Evolutionary conservation across 306 rosid genomes (phyloP), one percentile per base, ranked within the genome.

Genomic region (Cicer yamashitae): DNA sequence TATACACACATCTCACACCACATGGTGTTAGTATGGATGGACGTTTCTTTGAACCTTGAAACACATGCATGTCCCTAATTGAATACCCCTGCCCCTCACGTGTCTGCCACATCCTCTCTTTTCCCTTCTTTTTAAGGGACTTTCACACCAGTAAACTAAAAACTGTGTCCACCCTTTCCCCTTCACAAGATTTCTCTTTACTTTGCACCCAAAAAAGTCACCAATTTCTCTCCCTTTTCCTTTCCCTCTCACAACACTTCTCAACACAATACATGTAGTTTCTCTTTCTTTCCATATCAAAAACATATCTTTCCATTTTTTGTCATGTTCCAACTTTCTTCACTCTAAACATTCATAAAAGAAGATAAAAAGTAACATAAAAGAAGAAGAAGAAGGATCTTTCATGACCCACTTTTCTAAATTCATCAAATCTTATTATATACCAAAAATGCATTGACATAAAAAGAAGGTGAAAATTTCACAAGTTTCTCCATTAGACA

Each of bases 11-110:
- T n/a, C 64, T 25, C 64, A 58, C 39, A 58, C 41, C 68, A 73
- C 68, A 59, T 59, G 62, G 38, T 73, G 9, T 57, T 61, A 47
- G 45, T 25, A 46, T 74, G 80, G 76, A 46, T 58, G 59, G 70
- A 67, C 79, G 67, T 63, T 77, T 61, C 14, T 67, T 78, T 70
- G 70, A 72, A 74, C 44, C 50, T 69, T 44, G 74, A 20, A 75
- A 79, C 93, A 88, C 90, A 85, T 88, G 91, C 89, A 79, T 77
- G 78, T 81, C 70, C 79, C 84, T 75, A 77, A 89, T 85, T 82
- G 88, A 81, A 12, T 56, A 77, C 85, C 37, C 80, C 17, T 81
- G 79, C 79, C 22, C 79, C 78, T 78, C 90, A 85, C 89, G 87
- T 88, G 96, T 34, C 72, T 18, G 71, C 82, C 88, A 82, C 84